These are phyloP conservation scores for Corrigiola litoralis DNA, from an alignment of 179 eudicot species.

Conservation along the genomic window DNA sequence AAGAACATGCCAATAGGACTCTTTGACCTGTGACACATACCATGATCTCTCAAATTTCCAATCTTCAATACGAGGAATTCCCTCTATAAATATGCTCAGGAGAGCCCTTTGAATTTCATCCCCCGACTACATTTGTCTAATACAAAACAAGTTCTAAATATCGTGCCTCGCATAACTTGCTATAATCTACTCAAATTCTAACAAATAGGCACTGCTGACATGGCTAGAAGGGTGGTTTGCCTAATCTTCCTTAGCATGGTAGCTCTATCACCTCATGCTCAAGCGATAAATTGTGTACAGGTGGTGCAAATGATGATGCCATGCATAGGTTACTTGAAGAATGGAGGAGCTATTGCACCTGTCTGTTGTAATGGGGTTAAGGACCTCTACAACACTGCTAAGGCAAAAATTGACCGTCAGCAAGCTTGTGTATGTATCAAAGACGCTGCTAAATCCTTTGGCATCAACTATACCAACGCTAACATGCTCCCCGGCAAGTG, in stretches of 20 bases:
- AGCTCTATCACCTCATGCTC: constrained; percentile 1
- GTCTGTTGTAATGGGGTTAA: constrained; percentile 1
- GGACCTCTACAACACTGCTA: not conserved
- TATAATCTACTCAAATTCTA: not conserved
- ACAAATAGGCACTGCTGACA: not conserved
- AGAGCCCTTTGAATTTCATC: not conserved
- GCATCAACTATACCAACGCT: not conserved
- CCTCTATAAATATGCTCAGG: not conserved
- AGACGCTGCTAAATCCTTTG: not conserved
- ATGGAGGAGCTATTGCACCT: not conserved
- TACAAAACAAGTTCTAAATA: not conserved
- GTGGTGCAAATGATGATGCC: not conserved
- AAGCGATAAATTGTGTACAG: not conserved
- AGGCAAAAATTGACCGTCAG: not conserved
- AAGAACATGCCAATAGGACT: constrained; percentile 5
- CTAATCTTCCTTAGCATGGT: not conserved
- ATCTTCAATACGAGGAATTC: not conserved
- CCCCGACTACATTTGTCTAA: not conserved
- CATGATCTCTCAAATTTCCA: not conserved
- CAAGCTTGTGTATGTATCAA: not conserved
- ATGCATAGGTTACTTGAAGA: constrained; percentile 9
- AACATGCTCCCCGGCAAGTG: constrained; percentile 7
- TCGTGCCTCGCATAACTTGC: too few species aligned
- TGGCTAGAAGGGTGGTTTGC: not conserved
- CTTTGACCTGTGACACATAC: not conserved